Base-by-base conservation (phyloP, 192 early-diverging fungal genomes). In the Oehlia diaphana region DNA sequence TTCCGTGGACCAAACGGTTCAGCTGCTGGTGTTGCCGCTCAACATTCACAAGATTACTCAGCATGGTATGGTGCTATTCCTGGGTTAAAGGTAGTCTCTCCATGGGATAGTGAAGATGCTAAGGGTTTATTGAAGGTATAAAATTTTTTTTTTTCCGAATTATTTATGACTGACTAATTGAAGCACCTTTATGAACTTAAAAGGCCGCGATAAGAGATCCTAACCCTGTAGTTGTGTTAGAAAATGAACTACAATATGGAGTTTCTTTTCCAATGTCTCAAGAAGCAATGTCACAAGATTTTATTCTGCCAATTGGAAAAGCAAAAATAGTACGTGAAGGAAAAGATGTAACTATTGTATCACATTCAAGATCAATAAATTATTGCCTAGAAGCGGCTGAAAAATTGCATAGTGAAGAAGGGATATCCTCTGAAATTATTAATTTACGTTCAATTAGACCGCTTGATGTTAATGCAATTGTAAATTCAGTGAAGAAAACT, bases 1-100 rank as follows among this genome's bases (percentile, higher is more conserved):
- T 99, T 99, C 92, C 93, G 98, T 81, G 98, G 98, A 14, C 98
- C 98, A 76, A 99, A 99, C 89, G 98, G 98, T 80, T 96, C 95
- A 35, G 96, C 98, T 69, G 93, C 96, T 61, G 96, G 96, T 82
- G 98, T 99, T 37, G 98, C 87, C 80, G 98, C 98, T 62, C 98
- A 99, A 88, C 98, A 99, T 89, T 98, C 98, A 39, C 98, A 99
- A 88, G 95, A 95, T 86, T 99, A 95, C 83, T 96, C 98, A 79
- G 94, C 96, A 82, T 99, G 98, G 96, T 98, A 97, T 86, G 98
- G 96, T 47, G 93, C 94, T 79, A 95, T 98, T 76, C 96, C 96
- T 37, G 95, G 97, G 77, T 90, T 99, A 71, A 98, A 99, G 90
- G 98, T 99, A 10, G 94, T 98, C 61, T 94, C 93, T 66, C 96